These are phyloP conservation scores for Mycena citricolor DNA, from an alignment of 1,284 basidiomycete species.

Conservation along the genomic window DNA sequence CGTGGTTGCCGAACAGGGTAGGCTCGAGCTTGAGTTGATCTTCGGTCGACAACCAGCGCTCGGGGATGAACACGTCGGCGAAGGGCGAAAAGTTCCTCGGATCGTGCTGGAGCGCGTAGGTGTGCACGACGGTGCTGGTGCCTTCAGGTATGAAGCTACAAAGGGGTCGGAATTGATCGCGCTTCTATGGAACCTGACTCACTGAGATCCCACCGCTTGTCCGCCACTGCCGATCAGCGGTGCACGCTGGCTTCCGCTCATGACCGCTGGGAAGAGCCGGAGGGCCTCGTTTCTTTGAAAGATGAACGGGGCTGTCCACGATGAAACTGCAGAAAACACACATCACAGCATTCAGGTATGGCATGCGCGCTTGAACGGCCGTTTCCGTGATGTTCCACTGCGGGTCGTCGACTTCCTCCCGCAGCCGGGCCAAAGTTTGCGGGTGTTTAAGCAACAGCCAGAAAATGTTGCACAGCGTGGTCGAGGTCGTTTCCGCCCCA, in stretches of 20 bases:
- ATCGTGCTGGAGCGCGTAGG: conserved; percentile 41
- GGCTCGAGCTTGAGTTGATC: too few relatives aligned
- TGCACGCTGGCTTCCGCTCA: conserved; percentile 31
- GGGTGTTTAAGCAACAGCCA: conserved; percentile 33
- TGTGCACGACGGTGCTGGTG: conserved; percentile 34
- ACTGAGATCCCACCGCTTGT: conserved; percentile 29
- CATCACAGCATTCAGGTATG: conserved; percentile 32
- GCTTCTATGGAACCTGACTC: background rate
- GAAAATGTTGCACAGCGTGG: conserved; percentile 28
- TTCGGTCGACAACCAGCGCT: conserved; percentile 37
- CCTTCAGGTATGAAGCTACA: conserved; percentile 42
- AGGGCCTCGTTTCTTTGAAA: conserved; percentile 38
- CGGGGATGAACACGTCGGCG: conserved; percentile 41
- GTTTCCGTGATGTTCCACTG: too few relatives aligned
- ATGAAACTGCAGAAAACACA: conserved; percentile 16
- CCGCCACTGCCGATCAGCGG: conserved; percentile 29
- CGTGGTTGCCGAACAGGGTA: background rate
- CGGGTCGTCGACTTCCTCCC: conserved; percentile 27
- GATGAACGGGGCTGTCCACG: background rate
- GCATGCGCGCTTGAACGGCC: conserved; percentile 23
- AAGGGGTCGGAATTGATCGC: background rate
- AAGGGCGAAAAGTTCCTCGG: conserved; percentile 38
- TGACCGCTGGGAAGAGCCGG: conserved; percentile 38
- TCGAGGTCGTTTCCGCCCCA: conserved; percentile 37
- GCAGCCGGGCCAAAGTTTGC: conserved; percentile 23